A percentile compares a stretch with the other conserved stretches of the same genome.
phyloP scores from a whole-genome alignment of 2,329 filamentous ascomycete genomes.

The Arthrobotrys entomopaga region DNA sequence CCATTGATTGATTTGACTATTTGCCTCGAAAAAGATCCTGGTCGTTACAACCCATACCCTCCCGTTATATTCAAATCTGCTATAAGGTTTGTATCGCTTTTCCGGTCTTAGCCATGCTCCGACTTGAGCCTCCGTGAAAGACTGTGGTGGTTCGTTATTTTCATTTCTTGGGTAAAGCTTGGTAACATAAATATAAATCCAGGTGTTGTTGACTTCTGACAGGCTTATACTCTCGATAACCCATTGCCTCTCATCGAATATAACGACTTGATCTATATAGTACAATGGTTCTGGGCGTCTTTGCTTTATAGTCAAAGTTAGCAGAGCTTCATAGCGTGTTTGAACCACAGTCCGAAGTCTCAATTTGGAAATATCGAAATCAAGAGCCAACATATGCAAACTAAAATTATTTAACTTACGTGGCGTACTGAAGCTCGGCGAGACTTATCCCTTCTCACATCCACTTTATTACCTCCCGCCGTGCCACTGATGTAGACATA shows the following conservation, averaged over 20 bases:
- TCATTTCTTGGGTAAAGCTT: conserved; percentile 1
- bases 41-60: conserved; percentile 6
- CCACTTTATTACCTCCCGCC: no score
- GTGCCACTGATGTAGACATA: no score
- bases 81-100: not conserved
- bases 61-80: not conserved
- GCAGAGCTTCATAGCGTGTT: not conserved
- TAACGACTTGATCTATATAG: not conserved
- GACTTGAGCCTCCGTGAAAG: conserved; percentile 11
- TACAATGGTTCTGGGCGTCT: conserved; percentile 6
- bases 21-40: not conserved
- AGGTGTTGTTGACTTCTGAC: not conserved
- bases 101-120: not conserved
- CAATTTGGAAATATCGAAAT: not conserved
- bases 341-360: not conserved
- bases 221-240: not conserved
- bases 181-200: not conserved
- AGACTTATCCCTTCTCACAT: no score
- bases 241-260: not conserved
- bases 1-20: not conserved
- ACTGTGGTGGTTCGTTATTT: not conserved
- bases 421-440: no score
- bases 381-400: no score
- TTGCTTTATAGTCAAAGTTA: not conserved
- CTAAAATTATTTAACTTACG: no score